Evolutionary conservation across 1,284 basidiomycete genomes (phyloP).

Genomic region (Phaffia rhodozyma): DNA sequence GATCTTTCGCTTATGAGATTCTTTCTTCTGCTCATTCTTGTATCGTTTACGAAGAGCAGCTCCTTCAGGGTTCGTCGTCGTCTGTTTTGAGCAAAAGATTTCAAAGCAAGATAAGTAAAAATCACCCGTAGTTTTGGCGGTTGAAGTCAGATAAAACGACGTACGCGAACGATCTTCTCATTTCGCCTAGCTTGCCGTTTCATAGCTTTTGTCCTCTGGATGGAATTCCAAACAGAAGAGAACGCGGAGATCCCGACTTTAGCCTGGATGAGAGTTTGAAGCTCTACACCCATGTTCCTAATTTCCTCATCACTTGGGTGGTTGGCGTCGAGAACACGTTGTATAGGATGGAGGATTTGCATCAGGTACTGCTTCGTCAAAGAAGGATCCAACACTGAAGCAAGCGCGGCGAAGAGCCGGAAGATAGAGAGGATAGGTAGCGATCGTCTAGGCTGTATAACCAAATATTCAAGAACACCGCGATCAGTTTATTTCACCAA

Average conservation of each 20-base stretch:
- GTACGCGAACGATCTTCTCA: conserved; percentile 49
- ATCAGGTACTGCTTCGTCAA: conserved; percentile 57
- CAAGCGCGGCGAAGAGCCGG: conserved; percentile 90
- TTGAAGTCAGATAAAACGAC: conserved; percentile 22
- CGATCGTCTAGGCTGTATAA: conserved; percentile 51
- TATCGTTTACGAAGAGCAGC: conserved; percentile 63
- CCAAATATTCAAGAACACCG: background rate
- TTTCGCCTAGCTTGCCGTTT: conserved; percentile 63
- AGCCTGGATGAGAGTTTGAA: conserved; percentile 73
- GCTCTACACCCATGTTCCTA: conserved; percentile 65
- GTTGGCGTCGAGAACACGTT: conserved; percentile 76
- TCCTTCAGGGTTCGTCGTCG: conserved; percentile 57
- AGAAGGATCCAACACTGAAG: conserved; percentile 50
- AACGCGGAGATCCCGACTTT: conserved; percentile 78
- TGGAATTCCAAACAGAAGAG: conserved; percentile 60
- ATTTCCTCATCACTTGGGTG: conserved; percentile 45
- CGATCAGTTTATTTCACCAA: conserved; percentile 8
- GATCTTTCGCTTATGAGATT: conserved; percentile 5
- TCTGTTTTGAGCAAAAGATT: conserved; percentile 34
- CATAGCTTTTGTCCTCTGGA: conserved; percentile 57
- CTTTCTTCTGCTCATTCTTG: conserved; percentile 40
- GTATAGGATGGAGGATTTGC: conserved; percentile 75
- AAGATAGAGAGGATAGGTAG: conserved; percentile 67
- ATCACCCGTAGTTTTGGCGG: conserved; percentile 24
- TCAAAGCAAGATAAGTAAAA: background rate